Percentiles rank a stretch among this genome's conserved stretches.
phyloP scores from a whole-genome alignment of 345 rosid species.

The Syzygium jambos region DNA sequence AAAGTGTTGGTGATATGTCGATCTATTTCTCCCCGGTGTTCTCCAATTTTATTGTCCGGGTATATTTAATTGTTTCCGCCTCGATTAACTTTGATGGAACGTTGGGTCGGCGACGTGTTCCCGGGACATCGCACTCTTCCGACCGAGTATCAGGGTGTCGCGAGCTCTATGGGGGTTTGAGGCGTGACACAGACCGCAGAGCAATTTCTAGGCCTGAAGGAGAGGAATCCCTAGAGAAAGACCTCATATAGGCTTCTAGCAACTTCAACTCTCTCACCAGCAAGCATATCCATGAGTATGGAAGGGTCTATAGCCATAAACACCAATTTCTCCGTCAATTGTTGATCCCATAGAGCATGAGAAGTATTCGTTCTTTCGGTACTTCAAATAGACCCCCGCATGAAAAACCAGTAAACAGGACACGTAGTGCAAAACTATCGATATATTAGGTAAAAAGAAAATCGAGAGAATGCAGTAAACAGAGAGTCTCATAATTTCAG shows the following conservation, averaged over 20 bases:
- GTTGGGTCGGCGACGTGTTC: too few species aligned
- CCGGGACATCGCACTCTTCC: too few species aligned
- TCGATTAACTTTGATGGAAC: too few species aligned
- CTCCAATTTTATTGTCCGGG: too few species aligned
- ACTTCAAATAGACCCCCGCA: constrained; percentile 89
- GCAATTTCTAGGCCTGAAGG: constrained; percentile 87
- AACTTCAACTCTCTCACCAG: constrained; percentile 89
- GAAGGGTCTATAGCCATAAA: constrained; percentile 23
- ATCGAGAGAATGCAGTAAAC: too few species aligned
- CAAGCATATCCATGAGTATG: constrained; percentile 85
- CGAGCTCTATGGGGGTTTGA: too few species aligned
- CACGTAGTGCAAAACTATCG: constrained; percentile 20
- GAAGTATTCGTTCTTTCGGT: constrained; percentile 54
- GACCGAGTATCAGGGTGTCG: too few species aligned
- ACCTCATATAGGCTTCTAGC: constrained; percentile 73
- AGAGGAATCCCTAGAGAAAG: constrained; percentile 77
- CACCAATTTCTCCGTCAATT: constrained; percentile 80
- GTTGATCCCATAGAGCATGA: constrained; percentile 81
- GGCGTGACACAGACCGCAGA: constrained; percentile 48
- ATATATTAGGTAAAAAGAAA: neutral
- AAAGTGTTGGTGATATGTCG: too few species aligned
- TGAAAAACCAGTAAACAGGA: constrained; percentile 80
- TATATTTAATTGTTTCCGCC: too few species aligned
- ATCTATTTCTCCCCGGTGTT: too few species aligned
- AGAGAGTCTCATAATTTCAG: too few species aligned